Evolutionary conservation across 1,139 yeast genomes (phyloP).

Genomic region (Debaryomycetaceae sp.): DNA sequence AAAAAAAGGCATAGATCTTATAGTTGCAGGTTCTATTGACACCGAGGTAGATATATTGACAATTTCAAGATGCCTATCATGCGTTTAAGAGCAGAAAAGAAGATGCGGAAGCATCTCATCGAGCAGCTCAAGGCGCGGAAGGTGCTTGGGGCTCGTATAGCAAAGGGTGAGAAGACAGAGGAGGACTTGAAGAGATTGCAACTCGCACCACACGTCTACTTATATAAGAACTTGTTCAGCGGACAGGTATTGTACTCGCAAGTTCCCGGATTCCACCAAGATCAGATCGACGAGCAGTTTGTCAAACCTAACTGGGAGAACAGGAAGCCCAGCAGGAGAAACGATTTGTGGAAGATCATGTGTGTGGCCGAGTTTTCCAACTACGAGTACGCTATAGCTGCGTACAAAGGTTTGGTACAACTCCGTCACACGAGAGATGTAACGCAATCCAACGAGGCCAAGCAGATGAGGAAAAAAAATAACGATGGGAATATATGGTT

Average conservation of each 20-base stretch:
- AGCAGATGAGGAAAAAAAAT: conserved; percentile 66
- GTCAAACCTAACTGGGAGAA: conserved; percentile 87
- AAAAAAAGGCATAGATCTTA: too few relatives aligned
- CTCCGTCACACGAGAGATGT: conserved; percentile 73
- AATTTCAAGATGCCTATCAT: conserved; percentile 33
- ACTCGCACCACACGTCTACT: conserved; percentile 77
- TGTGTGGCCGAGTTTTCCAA: conserved; percentile 72
- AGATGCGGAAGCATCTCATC: conserved; percentile 48
- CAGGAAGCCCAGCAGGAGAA: conserved; percentile 71
- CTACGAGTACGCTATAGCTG: conserved; percentile 67
- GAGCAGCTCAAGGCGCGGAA: conserved; percentile 47
- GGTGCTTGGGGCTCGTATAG: conserved; percentile 44
- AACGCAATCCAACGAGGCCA: conserved; percentile 55
- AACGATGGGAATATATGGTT: conserved; percentile 81
- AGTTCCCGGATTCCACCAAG: conserved; percentile 66
- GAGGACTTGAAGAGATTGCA: conserved; percentile 26
- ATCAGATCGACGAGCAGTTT: conserved; percentile 71
- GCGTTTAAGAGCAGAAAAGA: conserved; percentile 47
- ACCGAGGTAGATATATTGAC: too few relatives aligned
- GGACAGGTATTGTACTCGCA: conserved; percentile 92
- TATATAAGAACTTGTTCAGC: conserved; percentile 79
- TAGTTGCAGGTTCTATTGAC: too few relatives aligned
- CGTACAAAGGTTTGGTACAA: conserved; percentile 71
- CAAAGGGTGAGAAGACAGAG: conserved; percentile 36
- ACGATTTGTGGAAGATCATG: conserved; percentile 89